Conservation (phyloP, 2,329 filamentous ascomycete genomes). For the Penicillium corylophilum region DNA sequence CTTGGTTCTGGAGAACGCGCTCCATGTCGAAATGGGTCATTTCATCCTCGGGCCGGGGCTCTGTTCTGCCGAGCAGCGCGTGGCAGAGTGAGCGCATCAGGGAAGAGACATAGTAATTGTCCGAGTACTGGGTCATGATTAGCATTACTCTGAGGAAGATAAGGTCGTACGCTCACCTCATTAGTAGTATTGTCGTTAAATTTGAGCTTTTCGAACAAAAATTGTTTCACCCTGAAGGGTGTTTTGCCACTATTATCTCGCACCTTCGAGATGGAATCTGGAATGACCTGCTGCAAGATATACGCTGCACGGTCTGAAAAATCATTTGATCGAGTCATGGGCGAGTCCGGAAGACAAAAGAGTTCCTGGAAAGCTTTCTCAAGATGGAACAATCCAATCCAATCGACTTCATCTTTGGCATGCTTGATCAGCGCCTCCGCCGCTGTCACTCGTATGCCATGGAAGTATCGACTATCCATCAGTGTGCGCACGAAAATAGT, state of each 20-base stretch:
- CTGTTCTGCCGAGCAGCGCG: conserved; percentile 49
- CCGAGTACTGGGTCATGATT: conserved; percentile 64
- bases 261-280: conserved; percentile 74
- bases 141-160: conserved; percentile 2
- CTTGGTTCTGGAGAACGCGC: conserved; percentile 49
- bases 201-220: conserved; percentile 83
- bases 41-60: conserved; percentile 39
- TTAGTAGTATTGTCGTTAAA: conserved; percentile 96
- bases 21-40: conserved; percentile 48
- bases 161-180: conserved; percentile 39
- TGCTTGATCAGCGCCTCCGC: conserved; percentile 75
- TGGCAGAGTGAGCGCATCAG: conserved; percentile 67
- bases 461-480: conserved; percentile 88
- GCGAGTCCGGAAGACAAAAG: conserved; percentile 76
- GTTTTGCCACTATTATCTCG: conserved; percentile 73
- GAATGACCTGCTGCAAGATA: conserved; percentile 78
- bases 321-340: conserved; percentile 83
- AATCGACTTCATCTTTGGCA: conserved; percentile 67
- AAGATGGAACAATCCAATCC: conserved; percentile 80
- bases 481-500: conserved; percentile 87
- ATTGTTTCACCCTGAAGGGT: conserved; percentile 73
- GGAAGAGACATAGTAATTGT: conserved; percentile 82
- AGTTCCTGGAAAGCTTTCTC: conserved; percentile 82
- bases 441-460: conserved; percentile 86
- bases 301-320: conserved; percentile 86